These are phyloP conservation scores for Coniochaeta sp. DNA, from an alignment of 2,329 filamentous ascomycete species.

Conservation along the genomic window DNA sequence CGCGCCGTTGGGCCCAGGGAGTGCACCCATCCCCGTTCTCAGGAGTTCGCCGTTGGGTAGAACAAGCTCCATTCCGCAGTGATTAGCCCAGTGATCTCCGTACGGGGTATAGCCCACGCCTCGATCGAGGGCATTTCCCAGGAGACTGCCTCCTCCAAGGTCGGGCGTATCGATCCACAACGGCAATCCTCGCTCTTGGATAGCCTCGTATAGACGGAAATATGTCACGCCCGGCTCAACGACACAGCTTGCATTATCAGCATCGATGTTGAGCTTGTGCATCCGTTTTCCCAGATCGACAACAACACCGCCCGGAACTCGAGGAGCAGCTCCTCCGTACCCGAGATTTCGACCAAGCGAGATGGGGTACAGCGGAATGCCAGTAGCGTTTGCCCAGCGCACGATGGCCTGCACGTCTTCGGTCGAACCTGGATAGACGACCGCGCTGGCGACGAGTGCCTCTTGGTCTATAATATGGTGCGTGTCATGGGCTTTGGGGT, in stretches of 20 bases:
- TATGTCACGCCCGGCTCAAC: constrained; percentile 51
- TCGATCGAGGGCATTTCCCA: constrained; percentile 36
- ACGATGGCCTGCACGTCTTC: constrained; percentile 40
- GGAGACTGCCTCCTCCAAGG: constrained; percentile 32
- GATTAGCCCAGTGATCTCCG: constrained; percentile 31
- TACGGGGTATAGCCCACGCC: constrained; percentile 37
- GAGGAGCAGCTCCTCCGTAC: constrained; percentile 45
- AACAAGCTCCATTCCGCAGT: constrained; percentile 38
- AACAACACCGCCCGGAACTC: constrained; percentile 41
- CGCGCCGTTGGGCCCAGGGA: constrained; percentile 25
- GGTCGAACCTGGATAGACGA: constrained; percentile 33
- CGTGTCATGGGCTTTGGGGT: constrained; percentile 29
- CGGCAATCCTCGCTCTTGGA: constrained; percentile 30
- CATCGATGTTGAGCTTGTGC: constrained; percentile 44
- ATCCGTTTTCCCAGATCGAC: constrained; percentile 45
- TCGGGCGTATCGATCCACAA: constrained; percentile 37
- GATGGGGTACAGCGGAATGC: constrained; percentile 40
- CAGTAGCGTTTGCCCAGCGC: constrained; percentile 33
- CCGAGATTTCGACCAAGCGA: constrained; percentile 43
- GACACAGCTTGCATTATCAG: constrained; percentile 39
- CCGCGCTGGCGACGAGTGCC: constrained; percentile 32
- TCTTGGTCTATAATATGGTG: constrained; percentile 31
- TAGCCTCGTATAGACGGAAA: constrained; percentile 39
- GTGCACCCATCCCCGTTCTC: constrained; percentile 40
- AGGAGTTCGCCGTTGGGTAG: constrained; percentile 36